Percentiles rank a stretch among this genome's conserved stretches.
Evolutionary conservation across 2,329 filamentous ascomycete species (phyloP).

Genomic region (Apiospora koreana): DNA sequence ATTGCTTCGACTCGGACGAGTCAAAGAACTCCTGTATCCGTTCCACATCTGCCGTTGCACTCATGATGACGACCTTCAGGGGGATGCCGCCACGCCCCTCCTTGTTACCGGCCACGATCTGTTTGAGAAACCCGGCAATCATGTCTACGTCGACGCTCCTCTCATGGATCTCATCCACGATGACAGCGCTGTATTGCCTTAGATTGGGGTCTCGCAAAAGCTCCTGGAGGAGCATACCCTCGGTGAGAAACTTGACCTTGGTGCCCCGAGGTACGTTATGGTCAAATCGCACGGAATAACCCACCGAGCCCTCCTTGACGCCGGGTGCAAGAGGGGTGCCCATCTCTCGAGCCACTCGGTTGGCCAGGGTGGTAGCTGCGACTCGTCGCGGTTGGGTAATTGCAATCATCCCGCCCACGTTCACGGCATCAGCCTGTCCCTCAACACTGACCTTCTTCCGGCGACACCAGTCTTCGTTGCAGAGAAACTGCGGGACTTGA

Average conservation of each 20-base stretch:
- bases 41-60: conserved; percentile 89
- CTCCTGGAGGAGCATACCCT: conserved; percentile 95
- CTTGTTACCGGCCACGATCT: conserved; percentile 65
- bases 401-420: conserved; percentile 78
- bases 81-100: conserved; percentile 69
- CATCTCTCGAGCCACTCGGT: conserved; percentile 80
- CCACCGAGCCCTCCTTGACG: conserved; percentile 59
- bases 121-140: conserved; percentile 83
- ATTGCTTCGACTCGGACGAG: conserved; percentile 4
- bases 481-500: conserved; percentile 89
- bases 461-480: conserved; percentile 76
- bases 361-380: conserved; percentile 86
- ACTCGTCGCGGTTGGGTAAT: conserved; percentile 94
- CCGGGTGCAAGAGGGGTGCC: conserved; percentile 52
- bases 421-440: conserved; percentile 42
- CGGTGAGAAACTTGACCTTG: conserved; percentile 89
- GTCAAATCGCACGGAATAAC: conserved; percentile 95
- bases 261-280: conserved; percentile 80
- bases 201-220: conserved; percentile 83
- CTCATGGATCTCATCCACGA: conserved; percentile 98
- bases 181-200: conserved; percentile 81
- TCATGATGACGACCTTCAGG: conserved; percentile 93
- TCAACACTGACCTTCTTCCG: conserved; percentile 54
- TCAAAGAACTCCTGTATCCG: conserved; percentile 75
- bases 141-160: conserved; percentile 93